Evolutionary conservation across 164 flowering plant species (phyloP).

Genomic region (Litsea cubeba): DNA sequence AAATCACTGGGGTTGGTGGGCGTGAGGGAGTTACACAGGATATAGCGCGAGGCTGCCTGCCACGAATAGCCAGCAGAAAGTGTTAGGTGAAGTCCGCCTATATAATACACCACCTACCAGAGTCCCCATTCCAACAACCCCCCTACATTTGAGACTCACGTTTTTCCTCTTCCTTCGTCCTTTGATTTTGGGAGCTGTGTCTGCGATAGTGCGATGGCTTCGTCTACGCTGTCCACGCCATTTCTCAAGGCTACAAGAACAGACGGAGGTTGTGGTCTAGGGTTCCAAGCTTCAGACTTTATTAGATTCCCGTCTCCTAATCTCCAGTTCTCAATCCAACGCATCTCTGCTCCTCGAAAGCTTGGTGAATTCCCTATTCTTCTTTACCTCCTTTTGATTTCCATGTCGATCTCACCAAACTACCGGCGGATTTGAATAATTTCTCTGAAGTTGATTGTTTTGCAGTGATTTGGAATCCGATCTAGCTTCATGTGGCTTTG

Average conservation of each 20-base stretch:
- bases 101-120: too few relatives aligned
- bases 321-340: conserved; percentile 33
- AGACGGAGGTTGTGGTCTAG: conserved; percentile 25
- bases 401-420: neutral
- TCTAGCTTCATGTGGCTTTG: neutral
- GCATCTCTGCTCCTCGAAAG: conserved; percentile 23
- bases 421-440: neutral
- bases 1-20: too few relatives aligned
- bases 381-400: neutral
- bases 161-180: too few relatives aligned
- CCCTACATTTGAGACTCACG: too few relatives aligned
- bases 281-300: conserved; percentile 33
- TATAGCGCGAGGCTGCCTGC: too few relatives aligned
- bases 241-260: conserved; percentile 32
- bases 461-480: neutral
- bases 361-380: conserved; percentile 29
- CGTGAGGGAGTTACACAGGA: too few relatives aligned
- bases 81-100: too few relatives aligned
- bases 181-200: neutral
- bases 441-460: neutral
- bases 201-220: conserved; percentile 55
- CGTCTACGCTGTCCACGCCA: conserved; percentile 42
- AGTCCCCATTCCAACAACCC: too few relatives aligned
- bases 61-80: too few relatives aligned
- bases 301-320: conserved; percentile 27